Evolutionary conservation across 2,329 filamentous ascomycete species (phyloP).

Genomic region (Phialophora verrucosa): DNA sequence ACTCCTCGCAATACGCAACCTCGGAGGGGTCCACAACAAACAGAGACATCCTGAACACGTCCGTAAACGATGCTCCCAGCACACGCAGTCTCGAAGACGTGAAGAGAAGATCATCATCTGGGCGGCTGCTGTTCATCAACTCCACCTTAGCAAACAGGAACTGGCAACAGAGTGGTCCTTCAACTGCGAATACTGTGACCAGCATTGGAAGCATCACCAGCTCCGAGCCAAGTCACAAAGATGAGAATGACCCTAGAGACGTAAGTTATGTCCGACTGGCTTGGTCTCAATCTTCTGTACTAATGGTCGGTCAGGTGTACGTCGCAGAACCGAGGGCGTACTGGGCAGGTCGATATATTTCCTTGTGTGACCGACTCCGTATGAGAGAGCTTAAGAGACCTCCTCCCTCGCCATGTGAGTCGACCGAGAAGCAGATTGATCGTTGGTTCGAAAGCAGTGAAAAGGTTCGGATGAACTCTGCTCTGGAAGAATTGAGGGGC

Average conservation of each 20-base stretch:
- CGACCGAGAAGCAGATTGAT: slow-evolving; percentile 19
- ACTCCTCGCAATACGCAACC: neutral
- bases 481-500: slow-evolving; percentile 28
- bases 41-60: neutral
- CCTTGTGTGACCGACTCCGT: slow-evolving; percentile 31
- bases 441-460: slow-evolving; percentile 26
- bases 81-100: neutral
- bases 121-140: slow-evolving; percentile 21
- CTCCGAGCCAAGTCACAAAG: slow-evolving; percentile 8
- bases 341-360: slow-evolving; percentile 37
- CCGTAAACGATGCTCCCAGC: slow-evolving; percentile 12
- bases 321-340: slow-evolving; percentile 26
- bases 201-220: slow-evolving; percentile 18
- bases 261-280: slow-evolving; percentile 14
- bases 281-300: neutral
- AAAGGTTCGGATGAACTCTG: slow-evolving; percentile 22
- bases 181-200: slow-evolving; percentile 20
- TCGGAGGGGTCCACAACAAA: neutral
- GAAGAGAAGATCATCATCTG: slow-evolving; percentile 11
- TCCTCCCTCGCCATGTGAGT: slow-evolving; percentile 3
- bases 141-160: slow-evolving; percentile 20
- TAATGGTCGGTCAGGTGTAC: slow-evolving; percentile 31
- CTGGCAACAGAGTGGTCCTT: slow-evolving; percentile 8
- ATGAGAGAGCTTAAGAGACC: slow-evolving; percentile 19
- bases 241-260: slow-evolving; percentile 19